phyloP scores from a whole-genome alignment of 2,329 filamentous ascomycete species.

The Arthrobotrys entomopaga region DNA sequence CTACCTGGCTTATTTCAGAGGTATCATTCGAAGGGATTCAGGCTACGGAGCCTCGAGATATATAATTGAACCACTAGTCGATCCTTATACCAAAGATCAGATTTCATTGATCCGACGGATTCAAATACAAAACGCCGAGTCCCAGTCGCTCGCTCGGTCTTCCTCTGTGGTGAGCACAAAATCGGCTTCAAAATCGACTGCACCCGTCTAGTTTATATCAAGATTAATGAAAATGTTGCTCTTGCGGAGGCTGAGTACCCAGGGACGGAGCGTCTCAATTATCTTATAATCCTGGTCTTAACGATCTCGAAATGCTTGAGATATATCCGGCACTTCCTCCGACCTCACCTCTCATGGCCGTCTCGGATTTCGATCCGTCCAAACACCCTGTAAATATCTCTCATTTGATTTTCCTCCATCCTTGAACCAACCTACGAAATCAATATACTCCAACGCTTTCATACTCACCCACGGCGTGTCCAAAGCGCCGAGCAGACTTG shows the following conservation, averaged over 20 bases:
- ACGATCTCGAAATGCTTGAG: background rate
- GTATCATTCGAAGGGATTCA: no score
- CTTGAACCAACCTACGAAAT: conserved; percentile 13
- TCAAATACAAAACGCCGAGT: background rate
- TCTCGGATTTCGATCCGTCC: background rate
- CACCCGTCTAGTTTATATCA: no score
- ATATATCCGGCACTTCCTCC: background rate
- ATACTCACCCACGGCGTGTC: background rate
- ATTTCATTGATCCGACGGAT: background rate
- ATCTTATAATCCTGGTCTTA: background rate
- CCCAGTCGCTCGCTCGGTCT: background rate
- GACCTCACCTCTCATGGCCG: background rate
- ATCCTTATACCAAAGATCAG: conserved; percentile 9
- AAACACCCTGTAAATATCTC: background rate
- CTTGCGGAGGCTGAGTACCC: no score
- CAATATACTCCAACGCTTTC: conserved; percentile 11
- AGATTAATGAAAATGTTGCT: no score
- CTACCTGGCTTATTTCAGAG: no score
- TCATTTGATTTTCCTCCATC: background rate
- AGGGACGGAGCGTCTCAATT: no score
- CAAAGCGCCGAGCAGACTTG: background rate
- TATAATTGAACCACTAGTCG: background rate
- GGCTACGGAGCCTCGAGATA: background rate
- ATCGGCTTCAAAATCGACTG: no score
- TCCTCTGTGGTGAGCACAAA: no score